Evolutionary conservation across 306 rosid species (phyloP), one percentile per base, ranked within the genome.

Genomic region (Hippophae rhamnoides): DNA sequence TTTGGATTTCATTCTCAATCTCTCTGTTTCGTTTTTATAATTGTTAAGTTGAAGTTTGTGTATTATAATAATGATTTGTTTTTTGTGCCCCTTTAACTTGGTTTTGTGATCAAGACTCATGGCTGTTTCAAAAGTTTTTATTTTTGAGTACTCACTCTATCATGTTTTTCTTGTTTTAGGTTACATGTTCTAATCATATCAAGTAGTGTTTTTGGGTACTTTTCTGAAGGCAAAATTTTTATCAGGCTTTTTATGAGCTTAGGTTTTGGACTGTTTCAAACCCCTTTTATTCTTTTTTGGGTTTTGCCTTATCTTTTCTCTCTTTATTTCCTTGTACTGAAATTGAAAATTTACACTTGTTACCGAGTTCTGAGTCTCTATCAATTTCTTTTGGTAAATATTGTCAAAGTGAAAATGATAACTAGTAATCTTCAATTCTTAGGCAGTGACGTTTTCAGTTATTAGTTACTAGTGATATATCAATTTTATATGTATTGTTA

Each of bases 231-330:
- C 23, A 18, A 18, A 18, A 18, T 18, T 18, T 18, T 18, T 18
- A 18, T 18, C 89, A 82, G 89, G 61, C 78, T 76, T 76, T 74
- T 69, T 25, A 57, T 52, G 68, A 73, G 78, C 78, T 71, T 79
- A 59, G 68, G 66, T 66, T 79, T 81, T 83, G 84, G 79, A 78
- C 79, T 62, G 7, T 79, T 78, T 67, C 77, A 43, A 12, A 11
- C 7, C 38, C 26, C 43, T 48, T 52, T 58, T 9, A 13, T 31
- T 57, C 27, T 13, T 57, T 27, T 46, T 42, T 54, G 25, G 48
- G 5, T 60, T 65, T 48, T 69, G 47, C 23, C 52, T 58, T 50
- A 41, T 53, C 48, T 45, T 67, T 52, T 60, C 38, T 27, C 50
- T 60, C 47, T 27, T 27, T 7, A 2, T 13, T 13, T 12, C 14